Base-by-base conservation (phyloP, 2,329 filamentous ascomycete species). In the Lomentospora prolificans region DNA sequence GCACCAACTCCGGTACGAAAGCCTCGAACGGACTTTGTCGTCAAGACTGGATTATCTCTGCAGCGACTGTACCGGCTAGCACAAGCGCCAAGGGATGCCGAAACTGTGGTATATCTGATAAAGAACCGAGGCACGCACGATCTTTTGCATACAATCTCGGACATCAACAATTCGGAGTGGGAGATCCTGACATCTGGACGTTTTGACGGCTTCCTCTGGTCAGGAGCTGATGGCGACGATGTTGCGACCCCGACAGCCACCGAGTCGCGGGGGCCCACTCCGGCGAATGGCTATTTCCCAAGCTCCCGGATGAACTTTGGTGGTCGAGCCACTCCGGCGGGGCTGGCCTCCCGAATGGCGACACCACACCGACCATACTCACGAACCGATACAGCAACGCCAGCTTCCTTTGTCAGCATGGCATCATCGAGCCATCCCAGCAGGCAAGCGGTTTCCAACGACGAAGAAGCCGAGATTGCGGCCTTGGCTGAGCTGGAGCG, bases 181-280 rank as follows among this genome's bases (percentile, higher is more conserved):
- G 92, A 96, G 60, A 95, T 97, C 56, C 77, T 97, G 10, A 89
- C 87, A 3, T 96, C 92, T 0, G 92, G 92, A 27, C 87, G 92
- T 27, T 97, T 97, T 64, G 91, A 96, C 65, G 92, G 92, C 3
- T 97, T 97, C 71, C 77, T 96, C 19, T 95, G 92, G 83, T 95
- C 90, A 48, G 92, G 92, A 22, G 90, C 89, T 5, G 91, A 96
- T 55, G 67, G 63, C n/a, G 78, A 80, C 25, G 75, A 77, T 44
- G 64, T 57, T 69, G 68, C 56, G 77, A 65, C 30, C 65, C 68
- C 53, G 76, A 78, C 4, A 80, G 72, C 58, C 12, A 57, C 50
- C 8, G 50, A 53, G n/a, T 82, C 75, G 55, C 73, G 76, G 64
- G 80, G 71, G 60, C 76, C 70, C 58, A 85, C 80, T 2, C 82